Base-by-base conservation (phyloP, 2,329 filamentous ascomycete species). In the Chaetomium globosum region DNA sequence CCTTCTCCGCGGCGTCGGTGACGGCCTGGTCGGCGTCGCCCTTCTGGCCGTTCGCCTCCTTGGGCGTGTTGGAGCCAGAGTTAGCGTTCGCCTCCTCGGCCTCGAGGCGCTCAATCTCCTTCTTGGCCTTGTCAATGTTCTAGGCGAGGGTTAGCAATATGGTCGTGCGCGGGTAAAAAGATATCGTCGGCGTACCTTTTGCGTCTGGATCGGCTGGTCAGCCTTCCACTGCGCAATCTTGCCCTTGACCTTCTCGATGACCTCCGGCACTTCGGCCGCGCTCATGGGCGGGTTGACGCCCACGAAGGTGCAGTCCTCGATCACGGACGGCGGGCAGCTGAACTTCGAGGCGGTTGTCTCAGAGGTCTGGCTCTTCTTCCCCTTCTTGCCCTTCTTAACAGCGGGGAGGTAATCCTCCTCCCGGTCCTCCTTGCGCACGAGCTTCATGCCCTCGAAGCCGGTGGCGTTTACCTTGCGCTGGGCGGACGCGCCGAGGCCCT, bases 111-210 rank as follows among this genome's bases (percentile, higher is more conserved):
- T 93, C 92, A 69, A 99, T 96, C 79, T 97, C 93, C 79, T 94
- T 94, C 83, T 97, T 90, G 67, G 95, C 95, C 80, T 97, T 97
- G 69, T 92, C 91, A 67, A 98, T 89, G 83, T 99, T 99, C 95
- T 98, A 74, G 5, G 5, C 4, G 7, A 8, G 48, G 46, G 65
- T 69, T 61, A 67, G 68, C 28, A 16, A 23, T 21, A 8, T 43
- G 16, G 2, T 12, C 19, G 7, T 39, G 60, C 28, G 30, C 57
- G 30, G 59, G 61, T 13, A 16, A 33, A 52, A 4, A 31, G 16
- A 43, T 43, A 63, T 8, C 1, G 28, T 43, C 9, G 70, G 80
- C 89, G 83, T 81, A 97, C 95, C 81, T 92, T 90, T 77, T 95
- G 87, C 23, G 95, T 99, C 84, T 97, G 92, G 70, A 86, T 83